Evolutionary conservation across 148 eudicot species (phyloP).

Genomic region (Bassia scoparia): DNA sequence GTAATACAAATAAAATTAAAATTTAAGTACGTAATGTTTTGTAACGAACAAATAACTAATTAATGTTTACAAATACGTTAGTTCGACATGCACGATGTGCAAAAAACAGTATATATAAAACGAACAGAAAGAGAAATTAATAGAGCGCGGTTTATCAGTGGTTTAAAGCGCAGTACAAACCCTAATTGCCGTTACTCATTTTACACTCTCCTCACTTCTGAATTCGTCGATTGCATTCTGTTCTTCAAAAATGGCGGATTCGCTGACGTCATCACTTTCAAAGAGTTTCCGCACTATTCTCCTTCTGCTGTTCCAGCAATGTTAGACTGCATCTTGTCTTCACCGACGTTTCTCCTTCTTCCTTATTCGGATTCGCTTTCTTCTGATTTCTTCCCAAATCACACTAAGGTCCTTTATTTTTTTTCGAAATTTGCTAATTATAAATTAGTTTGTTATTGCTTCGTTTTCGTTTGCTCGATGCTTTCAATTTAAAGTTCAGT

Average conservation of each 20-base stretch:
- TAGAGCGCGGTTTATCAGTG: no score
- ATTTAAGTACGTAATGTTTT: no score
- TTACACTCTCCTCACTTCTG: no score
- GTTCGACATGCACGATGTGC: no score
- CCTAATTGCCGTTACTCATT: not conserved
- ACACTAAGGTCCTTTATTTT: constrained; percentile 40
- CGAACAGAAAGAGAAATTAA: no score
- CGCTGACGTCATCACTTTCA: constrained; percentile 23
- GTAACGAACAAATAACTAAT: no score
- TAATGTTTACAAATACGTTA: no score
- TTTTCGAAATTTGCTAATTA: no score
- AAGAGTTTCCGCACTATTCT: constrained; percentile 65
- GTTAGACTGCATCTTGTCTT: constrained; percentile 69
- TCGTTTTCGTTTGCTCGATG: not conserved
- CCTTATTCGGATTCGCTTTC: constrained; percentile 54
- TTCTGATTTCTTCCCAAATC: constrained; percentile 37
- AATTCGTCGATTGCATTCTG: no score
- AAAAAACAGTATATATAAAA: no score
- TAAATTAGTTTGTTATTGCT: not conserved
- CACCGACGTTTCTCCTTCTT: constrained; percentile 54
- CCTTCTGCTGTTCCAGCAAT: constrained; percentile 77
- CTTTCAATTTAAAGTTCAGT: not conserved
- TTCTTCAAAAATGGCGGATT: constrained; percentile 22
- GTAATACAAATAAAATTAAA: no score
- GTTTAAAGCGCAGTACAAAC: no score